These are phyloP conservation scores for Lactarius tabidus DNA, from an alignment of 768 basidiomycete species.

Conservation along the genomic window DNA sequence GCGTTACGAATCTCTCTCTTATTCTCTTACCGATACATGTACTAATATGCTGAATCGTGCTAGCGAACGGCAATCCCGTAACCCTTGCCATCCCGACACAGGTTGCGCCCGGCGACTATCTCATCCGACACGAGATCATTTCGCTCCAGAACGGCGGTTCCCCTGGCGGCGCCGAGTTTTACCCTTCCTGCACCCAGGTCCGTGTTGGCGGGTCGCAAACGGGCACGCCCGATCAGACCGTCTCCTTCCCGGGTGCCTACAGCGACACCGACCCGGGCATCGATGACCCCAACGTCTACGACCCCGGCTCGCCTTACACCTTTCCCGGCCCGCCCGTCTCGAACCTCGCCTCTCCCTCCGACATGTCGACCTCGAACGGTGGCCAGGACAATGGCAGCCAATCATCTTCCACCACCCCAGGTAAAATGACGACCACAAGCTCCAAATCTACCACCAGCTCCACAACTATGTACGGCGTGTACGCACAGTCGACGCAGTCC, in stretches of 20 bases:
- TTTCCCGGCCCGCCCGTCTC: constrained; percentile 26
- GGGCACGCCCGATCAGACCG: constrained; percentile 52
- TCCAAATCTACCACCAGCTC: not conserved
- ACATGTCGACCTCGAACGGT: not conserved
- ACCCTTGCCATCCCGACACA: constrained; percentile 37
- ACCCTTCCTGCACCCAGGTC: constrained; percentile 63
- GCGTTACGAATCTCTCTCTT: constrained; percentile 13
- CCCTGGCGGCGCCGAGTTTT: constrained; percentile 71
- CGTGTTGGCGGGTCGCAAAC: constrained; percentile 50
- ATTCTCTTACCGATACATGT: not conserved
- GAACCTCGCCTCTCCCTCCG: constrained; percentile 23
- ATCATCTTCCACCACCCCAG: not conserved
- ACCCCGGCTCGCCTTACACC: not conserved
- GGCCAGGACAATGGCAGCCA: not conserved
- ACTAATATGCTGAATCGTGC: not conserved
- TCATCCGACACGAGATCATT: constrained; percentile 78
- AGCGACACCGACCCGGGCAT: constrained; percentile 67
- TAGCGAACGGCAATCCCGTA: constrained; percentile 30
- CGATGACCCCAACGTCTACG: constrained; percentile 43
- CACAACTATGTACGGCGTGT: not conserved
- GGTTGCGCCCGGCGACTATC: constrained; percentile 64
- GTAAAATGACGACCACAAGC: not conserved
- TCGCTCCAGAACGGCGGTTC: constrained; percentile 60
- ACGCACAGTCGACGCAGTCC: not conserved
- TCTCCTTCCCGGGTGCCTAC: constrained; percentile 71